These are phyloP conservation scores for Ustilago hordei DNA, from an alignment of 1,284 basidiomycete genomes.

Conservation along the genomic window DNA sequence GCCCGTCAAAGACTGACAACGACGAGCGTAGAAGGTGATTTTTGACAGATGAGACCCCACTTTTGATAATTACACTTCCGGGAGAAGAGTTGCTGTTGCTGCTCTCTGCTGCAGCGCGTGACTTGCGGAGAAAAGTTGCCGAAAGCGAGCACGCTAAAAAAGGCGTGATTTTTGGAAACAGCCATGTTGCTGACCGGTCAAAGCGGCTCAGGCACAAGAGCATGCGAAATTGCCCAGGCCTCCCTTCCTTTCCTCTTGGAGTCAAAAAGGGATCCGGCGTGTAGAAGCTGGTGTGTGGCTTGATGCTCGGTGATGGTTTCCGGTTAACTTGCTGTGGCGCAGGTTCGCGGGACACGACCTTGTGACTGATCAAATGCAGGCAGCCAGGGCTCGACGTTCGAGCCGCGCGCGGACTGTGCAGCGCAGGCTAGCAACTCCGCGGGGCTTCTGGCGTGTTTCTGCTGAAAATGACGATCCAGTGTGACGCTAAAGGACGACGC, in stretches of 20 bases:
- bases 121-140: slow-evolving; percentile 14
- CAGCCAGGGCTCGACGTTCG: slow-evolving; percentile 1
- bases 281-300: slow-evolving; percentile 5
- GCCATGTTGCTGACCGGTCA: background rate
- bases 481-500: too few species aligned
- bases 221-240: background rate
- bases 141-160: background rate
- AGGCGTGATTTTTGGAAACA: background rate
- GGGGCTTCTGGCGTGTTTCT: background rate
- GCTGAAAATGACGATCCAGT: too few species aligned
- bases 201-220: slow-evolving; percentile 3
- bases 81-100: background rate
- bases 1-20: slow-evolving; percentile 7
- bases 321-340: too few species aligned
- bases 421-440: slow-evolving; percentile 5
- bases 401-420: slow-evolving; percentile 10
- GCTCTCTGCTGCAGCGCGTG: background rate
- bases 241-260: background rate
- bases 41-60: background rate
- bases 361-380: background rate
- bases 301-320: background rate
- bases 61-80: slow-evolving; percentile 4
- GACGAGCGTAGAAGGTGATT: background rate
- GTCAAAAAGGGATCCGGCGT: background rate
- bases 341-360: background rate